These are phyloP conservation scores for Tranzscheliella williamsii DNA, from an alignment of 1,284 basidiomycete species.

Conservation along the genomic window DNA sequence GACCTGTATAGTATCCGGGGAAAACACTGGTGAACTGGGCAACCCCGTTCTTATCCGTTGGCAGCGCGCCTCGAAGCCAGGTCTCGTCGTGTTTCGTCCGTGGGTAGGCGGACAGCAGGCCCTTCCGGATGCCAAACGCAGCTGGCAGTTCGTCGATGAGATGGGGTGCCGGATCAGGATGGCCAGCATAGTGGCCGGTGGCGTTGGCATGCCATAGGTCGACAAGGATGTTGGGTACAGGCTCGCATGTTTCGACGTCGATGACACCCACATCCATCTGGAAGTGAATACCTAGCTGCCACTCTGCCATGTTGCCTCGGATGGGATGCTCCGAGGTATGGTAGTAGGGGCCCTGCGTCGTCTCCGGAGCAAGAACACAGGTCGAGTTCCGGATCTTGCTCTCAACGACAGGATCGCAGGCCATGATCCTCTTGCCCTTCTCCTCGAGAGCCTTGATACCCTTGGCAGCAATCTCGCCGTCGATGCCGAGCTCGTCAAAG, in stretches of 20 bases:
- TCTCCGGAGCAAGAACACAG: conserved; percentile 62
- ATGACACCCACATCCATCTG: conserved; percentile 72
- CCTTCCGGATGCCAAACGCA: conserved; percentile 58
- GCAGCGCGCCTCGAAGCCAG: conserved; percentile 71
- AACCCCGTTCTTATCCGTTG: conserved; percentile 71
- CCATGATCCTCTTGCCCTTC: conserved; percentile 51
- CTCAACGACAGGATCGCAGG: conserved; percentile 53
- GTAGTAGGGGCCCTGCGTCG: conserved; percentile 65
- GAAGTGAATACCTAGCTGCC: conserved; percentile 66
- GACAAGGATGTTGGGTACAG: conserved; percentile 71
- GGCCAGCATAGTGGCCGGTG: conserved; percentile 63
- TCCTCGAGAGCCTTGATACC: conserved; percentile 44
- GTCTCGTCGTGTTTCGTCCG: conserved; percentile 62
- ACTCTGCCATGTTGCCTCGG: conserved; percentile 66
- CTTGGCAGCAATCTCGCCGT: conserved; percentile 24
- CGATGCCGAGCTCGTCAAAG: conserved; percentile 49
- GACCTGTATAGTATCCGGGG: conserved; percentile 67
- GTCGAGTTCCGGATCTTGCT: conserved; percentile 60
- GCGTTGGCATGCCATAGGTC: conserved; percentile 69
- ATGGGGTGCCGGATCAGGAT: conserved; percentile 62
- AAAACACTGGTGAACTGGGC: conserved; percentile 71
- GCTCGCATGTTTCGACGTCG: conserved; percentile 73
- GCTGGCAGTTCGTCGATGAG: conserved; percentile 60
- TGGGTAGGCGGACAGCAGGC: conserved; percentile 62
- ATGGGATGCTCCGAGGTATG: conserved; percentile 64